Evolutionary conservation across 345 rosid genomes (phyloP).

Genomic region (Durio zibethinus): DNA sequence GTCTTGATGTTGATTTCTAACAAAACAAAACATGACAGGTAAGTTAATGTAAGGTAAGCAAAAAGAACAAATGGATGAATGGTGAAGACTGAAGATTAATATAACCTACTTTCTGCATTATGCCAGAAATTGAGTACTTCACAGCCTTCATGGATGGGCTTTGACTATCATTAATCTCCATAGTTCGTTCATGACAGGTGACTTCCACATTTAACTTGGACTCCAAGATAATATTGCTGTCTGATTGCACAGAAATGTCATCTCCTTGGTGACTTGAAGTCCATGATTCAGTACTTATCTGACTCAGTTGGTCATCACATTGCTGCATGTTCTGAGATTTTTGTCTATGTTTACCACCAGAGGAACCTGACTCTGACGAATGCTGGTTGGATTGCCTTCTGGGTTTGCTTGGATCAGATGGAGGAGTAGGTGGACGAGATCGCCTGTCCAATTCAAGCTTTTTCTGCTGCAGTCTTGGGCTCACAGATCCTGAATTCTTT

Average conservation of each 20-base stretch:
- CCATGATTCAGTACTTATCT: constrained; percentile 67
- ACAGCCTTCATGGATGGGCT: constrained; percentile 40
- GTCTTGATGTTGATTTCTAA: constrained; percentile 48
- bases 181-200: constrained; percentile 29
- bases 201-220: constrained; percentile 36
- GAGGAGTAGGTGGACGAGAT: constrained; percentile 84
- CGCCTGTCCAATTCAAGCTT: constrained; percentile 65
- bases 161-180: constrained; percentile 34
- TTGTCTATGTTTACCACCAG: constrained; percentile 52
- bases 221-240: constrained; percentile 37
- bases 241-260: constrained; percentile 52
- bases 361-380: constrained; percentile 47
- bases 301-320: constrained; percentile 72
- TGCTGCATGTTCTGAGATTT: constrained; percentile 43
- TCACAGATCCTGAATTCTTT: constrained; percentile 62
- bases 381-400: constrained; percentile 48
- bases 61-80: background rate
- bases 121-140: constrained; percentile 36
- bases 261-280: constrained; percentile 54
- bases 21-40: constrained; percentile 9
- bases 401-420: constrained; percentile 58
- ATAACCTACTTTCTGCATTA: constrained; percentile 48
- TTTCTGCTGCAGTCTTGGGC: constrained; percentile 82
- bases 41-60: background rate
- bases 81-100: constrained; percentile 13